These are phyloP conservation scores for Volvox africanus DNA, from an alignment of 139 green algal species.

Conservation along the genomic window DNA sequence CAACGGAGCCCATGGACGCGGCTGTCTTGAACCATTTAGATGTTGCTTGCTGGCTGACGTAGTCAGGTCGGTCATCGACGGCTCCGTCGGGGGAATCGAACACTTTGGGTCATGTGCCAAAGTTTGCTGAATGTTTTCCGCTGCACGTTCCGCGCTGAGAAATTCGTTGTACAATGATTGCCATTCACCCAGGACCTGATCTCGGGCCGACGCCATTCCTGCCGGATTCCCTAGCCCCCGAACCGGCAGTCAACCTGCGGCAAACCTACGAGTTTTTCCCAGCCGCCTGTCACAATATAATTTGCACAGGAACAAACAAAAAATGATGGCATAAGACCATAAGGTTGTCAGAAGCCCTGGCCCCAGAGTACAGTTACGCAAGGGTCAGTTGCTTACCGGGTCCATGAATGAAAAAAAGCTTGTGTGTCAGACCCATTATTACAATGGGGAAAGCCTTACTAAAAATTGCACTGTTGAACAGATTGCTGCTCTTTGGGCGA, in stretches of 20 bases:
- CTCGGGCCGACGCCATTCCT: not conserved
- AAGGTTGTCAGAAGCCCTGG: not conserved
- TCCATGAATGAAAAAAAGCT: no score
- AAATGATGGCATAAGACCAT: not conserved
- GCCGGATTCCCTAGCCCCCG: not conserved
- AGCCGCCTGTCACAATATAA: not conserved
- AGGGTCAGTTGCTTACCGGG: no score
- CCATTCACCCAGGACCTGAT: conserved; percentile 22
- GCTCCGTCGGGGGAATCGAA: not conserved
- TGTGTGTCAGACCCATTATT: no score
- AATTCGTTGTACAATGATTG: conserved; percentile 25
- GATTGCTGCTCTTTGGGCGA: no score
- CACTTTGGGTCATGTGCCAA: not conserved
- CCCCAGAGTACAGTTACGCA: no score
- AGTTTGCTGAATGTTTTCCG: conserved; percentile 2
- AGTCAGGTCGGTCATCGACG: conserved; percentile 5
- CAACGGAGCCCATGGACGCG: not conserved
- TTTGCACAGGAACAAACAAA: not conserved
- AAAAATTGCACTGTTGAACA: not conserved
- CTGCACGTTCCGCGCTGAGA: not conserved
- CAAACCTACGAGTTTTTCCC: not conserved
- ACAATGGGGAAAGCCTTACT: no score
- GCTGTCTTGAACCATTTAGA: not conserved
- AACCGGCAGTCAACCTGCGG: not conserved
- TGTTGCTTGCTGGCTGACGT: not conserved